These are phyloP conservation scores for Podospora anserina DNA, from an alignment of 495 filamentous ascomycete genomes.

Conservation along the genomic window DNA sequence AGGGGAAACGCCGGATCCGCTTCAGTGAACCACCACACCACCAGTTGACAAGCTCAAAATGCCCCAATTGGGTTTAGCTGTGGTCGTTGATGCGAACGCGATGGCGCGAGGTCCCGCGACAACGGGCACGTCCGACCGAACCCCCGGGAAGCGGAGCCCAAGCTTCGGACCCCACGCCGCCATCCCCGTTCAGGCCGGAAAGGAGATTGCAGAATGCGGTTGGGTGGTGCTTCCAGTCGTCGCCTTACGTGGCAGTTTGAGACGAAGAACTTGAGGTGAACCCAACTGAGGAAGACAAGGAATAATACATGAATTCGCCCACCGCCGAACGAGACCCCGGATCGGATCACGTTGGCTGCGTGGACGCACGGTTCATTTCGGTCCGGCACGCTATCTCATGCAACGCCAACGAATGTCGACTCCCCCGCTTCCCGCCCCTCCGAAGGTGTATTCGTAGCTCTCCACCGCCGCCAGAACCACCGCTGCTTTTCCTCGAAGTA, in stretches of 20 bases:
- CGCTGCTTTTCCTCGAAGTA: background rate
- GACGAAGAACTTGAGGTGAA: background rate
- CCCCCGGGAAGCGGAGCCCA: background rate
- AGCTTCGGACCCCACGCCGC: background rate
- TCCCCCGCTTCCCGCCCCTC: constrained; percentile 11
- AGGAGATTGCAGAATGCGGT: no score
- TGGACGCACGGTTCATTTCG: constrained; percentile 20
- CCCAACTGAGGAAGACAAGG: background rate
- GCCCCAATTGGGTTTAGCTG: background rate
- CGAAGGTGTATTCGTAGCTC: background rate
- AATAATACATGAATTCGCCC: background rate
- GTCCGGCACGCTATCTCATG: constrained; percentile 17
- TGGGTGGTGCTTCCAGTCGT: no score
- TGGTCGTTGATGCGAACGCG: background rate
- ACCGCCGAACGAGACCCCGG: constrained; percentile 6
- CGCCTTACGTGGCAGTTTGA: background rate
- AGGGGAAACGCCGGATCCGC: constrained; percentile 1
- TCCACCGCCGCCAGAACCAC: constrained; percentile 9
- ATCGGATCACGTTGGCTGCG: background rate
- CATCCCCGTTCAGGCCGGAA: background rate
- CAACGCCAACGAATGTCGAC: constrained; percentile 19
- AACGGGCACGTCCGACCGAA: background rate
- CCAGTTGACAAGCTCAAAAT: background rate
- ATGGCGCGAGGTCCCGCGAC: background rate
- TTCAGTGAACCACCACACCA: background rate